Conservation (phyloP, 306 rosid species). For the Biancaea sappan region DNA sequence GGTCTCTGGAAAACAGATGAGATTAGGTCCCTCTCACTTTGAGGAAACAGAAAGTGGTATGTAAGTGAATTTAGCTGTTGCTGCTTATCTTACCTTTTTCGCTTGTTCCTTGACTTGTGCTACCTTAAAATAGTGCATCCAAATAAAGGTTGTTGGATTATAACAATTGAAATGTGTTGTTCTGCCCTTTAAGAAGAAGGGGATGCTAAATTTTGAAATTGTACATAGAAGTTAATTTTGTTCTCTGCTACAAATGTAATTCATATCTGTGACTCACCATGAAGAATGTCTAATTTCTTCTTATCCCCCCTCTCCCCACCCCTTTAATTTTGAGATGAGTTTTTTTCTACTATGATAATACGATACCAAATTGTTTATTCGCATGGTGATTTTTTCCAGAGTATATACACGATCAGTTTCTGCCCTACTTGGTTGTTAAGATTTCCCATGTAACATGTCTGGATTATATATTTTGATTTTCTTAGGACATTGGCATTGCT, state of each 20-base stretch:
- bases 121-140: background rate
- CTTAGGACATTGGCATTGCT: too few species aligned
- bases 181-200: background rate
- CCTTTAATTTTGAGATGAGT: too few species aligned
- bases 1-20: conserved; percentile 71
- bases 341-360: too few species aligned
- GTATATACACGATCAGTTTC: too few species aligned
- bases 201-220: background rate
- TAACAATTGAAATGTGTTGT: background rate
- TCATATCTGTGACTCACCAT: background rate
- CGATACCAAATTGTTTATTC: too few species aligned
- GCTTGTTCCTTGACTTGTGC: background rate
- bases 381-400: too few species aligned
- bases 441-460: too few species aligned
- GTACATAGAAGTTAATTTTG: background rate
- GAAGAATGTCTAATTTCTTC: too few species aligned
- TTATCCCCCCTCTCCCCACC: too few species aligned
- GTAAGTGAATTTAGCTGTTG: conserved; percentile 15
- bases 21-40: conserved; percentile 60
- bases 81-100: conserved; percentile 22
- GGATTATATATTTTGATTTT: too few species aligned
- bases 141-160: conserved; percentile 8
- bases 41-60: conserved; percentile 24
- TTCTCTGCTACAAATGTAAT: background rate
- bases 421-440: too few species aligned